Base-by-base conservation (phyloP, 129 eudicot genomes). In the Apium graveolens region DNA sequence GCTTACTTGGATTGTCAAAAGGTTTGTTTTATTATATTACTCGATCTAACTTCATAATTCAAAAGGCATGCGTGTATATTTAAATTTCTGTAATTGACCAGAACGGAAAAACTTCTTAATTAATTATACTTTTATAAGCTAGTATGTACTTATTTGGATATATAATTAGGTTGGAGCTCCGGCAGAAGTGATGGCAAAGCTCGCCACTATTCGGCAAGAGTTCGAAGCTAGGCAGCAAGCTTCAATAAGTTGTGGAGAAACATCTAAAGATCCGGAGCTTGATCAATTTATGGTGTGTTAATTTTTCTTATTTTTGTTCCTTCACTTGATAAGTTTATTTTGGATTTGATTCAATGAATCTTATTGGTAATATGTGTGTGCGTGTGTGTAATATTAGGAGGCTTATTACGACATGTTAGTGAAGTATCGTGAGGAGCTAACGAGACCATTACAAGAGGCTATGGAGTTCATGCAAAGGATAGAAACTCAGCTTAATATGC, bases 1-100 rank as follows among this genome's bases (percentile, higher is more conserved):
- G 98, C 98, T 81, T 94, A 91, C 78, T 81, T 94, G 87, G 98
- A 89, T 74, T 94, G 98, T 70, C 98, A 94, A 86, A 91, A 94
- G 97, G 98, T 90, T 5, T n/a, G 32, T 60, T 2, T 60, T 10
- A 9, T 5, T 2, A 49, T 55, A 51, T 24, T 60, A 60, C 68
- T 26, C 68, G 68, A 60, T 60, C 68, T 60, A 29, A 24, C 13
- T 49, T 49, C 57, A 1, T 46, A 46, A 44, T 3, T 44, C 3
- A 44, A 11, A 11, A 35, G 37, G 37, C 37, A 35, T 35, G 37
- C 37, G 37, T 35, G 37, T 35, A 35, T 60, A 60, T 60, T 60
- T n/a, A 60, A 60, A 60, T 60, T 60, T 60, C 32, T 60, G 68
- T 26, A 60, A 60, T 60, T 2, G 6, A 60, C 1, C 57, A 20